Evolutionary conservation across 2,329 filamentous ascomycete species (phyloP).

Genomic region (Nemania diffusa): DNA sequence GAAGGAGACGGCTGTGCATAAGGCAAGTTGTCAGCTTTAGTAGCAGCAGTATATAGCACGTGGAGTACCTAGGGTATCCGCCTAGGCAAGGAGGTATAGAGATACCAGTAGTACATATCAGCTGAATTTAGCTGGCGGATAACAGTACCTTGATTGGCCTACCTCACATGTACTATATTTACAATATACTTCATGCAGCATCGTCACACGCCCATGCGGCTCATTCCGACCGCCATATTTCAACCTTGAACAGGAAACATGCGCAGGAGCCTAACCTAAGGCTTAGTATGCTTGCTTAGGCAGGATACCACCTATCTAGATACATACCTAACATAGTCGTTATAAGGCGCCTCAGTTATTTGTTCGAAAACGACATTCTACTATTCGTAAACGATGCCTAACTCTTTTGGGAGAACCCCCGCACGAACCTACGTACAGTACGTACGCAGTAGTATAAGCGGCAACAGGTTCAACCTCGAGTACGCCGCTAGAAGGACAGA

Average conservation of each 20-base stretch:
- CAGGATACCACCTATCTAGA: too few species aligned
- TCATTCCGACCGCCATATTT: background rate
- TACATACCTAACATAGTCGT: too few species aligned
- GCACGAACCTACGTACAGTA: too few species aligned
- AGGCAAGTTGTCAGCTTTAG: constrained; percentile 20
- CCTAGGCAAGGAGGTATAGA: background rate
- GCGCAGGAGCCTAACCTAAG: background rate
- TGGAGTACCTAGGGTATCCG: constrained; percentile 3
- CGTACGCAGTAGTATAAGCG: too few species aligned
- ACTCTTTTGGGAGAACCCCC: too few species aligned
- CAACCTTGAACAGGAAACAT: background rate
- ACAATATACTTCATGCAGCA: background rate
- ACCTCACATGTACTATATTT: background rate
- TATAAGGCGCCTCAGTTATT: too few species aligned
- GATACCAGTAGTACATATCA: background rate
- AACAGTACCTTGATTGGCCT: background rate
- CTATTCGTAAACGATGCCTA: too few species aligned
- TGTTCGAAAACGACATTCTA: too few species aligned
- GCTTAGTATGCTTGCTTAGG: background rate
- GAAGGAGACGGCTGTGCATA: constrained; percentile 7
- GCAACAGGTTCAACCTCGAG: too few species aligned
- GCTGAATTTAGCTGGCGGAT: background rate
- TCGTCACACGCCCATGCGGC: constrained; percentile 19
- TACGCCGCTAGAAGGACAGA: too few species aligned
- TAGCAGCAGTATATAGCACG: background rate